These are phyloP conservation scores for Ogataea pini DNA, from an alignment of 805 yeast species.

Conservation along the genomic window DNA sequence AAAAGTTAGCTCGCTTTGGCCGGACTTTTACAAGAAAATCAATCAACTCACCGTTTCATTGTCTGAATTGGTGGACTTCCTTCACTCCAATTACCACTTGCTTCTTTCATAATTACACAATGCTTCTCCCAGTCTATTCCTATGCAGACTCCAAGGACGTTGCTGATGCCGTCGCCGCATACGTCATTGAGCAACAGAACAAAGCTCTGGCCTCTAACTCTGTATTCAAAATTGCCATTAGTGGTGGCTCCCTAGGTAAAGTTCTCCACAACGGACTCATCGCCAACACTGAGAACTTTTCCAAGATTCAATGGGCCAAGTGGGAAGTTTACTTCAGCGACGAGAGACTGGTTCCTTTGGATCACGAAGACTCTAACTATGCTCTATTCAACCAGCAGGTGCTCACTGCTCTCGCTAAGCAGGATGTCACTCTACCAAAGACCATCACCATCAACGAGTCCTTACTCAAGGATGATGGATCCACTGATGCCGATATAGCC, in stretches of 20 bases:
- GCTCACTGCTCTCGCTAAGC: constrained; percentile 46
- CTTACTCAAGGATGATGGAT: constrained; percentile 55
- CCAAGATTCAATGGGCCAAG: constrained; percentile 59
- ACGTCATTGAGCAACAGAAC: constrained; percentile 62
- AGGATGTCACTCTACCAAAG: constrained; percentile 51
- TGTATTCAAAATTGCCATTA: constrained; percentile 72
- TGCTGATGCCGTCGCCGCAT: constrained; percentile 65
- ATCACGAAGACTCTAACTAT: constrained; percentile 82
- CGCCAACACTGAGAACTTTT: constrained; percentile 47
- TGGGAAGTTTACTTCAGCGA: constrained; percentile 89
- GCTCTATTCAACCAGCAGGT: constrained; percentile 73
- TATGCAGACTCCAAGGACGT: constrained; percentile 58
- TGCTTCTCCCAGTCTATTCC: constrained; percentile 42
- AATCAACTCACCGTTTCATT: background rate
- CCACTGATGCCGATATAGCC: constrained; percentile 58
- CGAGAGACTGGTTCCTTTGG: constrained; percentile 84
- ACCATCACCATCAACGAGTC: constrained; percentile 67
- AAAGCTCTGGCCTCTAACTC: constrained; percentile 46
- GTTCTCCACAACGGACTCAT: constrained; percentile 68
- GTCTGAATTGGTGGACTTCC: no score
- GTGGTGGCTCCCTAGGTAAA: constrained; percentile 89
- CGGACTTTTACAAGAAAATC: constrained; percentile 2
- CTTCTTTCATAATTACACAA: constrained; percentile 5
- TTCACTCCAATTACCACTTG: background rate
- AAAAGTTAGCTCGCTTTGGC: background rate